A percentile compares a stretch with the other conserved stretches of the same genome.
phyloP scores from a whole-genome alignment of 306 rosid genomes.

The Vigna mungo region DNA sequence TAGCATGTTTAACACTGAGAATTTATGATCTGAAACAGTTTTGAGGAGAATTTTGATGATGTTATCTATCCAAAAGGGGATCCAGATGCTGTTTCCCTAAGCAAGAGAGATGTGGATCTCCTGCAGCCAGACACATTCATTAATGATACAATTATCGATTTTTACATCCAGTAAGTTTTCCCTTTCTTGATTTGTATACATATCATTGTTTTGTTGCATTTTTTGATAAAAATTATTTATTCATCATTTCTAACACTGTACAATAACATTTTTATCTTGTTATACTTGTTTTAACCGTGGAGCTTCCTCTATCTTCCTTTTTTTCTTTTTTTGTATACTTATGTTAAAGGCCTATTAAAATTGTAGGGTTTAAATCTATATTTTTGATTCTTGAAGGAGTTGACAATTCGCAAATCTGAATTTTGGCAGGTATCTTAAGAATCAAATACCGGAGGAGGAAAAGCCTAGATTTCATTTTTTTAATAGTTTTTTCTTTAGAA shows the following conservation, averaged over 20 bases:
- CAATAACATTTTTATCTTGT: not conserved
- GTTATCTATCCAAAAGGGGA: conserved; percentile 94
- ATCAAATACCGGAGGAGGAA: conserved; percentile 73
- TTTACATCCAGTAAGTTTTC: conserved; percentile 84
- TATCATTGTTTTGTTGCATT: not conserved
- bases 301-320: conserved; percentile 1
- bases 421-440: conserved; percentile 78
- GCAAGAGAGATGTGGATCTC: conserved; percentile 95
- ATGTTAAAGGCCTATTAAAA: not conserved
- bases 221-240: conserved; percentile 4
- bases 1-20: conserved; percentile 35
- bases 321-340: not conserved
- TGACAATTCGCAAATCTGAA: conserved; percentile 24
- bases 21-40: conserved; percentile 59
- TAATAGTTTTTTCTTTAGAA: conserved; percentile 96
- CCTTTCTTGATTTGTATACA: not conserved
- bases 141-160: conserved; percentile 92
- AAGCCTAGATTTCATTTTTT: conserved; percentile 83
- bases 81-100: conserved; percentile 86
- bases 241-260: not conserved
- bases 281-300: conserved; percentile 6
- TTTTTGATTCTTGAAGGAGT: conserved; percentile 8
- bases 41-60: conserved; percentile 78
- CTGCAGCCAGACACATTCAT: conserved; percentile 92
- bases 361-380: conserved; percentile 7